Evolutionary conservation across 441 rosid species (phyloP).

Genomic region (Pelargonium fulgidum): DNA sequence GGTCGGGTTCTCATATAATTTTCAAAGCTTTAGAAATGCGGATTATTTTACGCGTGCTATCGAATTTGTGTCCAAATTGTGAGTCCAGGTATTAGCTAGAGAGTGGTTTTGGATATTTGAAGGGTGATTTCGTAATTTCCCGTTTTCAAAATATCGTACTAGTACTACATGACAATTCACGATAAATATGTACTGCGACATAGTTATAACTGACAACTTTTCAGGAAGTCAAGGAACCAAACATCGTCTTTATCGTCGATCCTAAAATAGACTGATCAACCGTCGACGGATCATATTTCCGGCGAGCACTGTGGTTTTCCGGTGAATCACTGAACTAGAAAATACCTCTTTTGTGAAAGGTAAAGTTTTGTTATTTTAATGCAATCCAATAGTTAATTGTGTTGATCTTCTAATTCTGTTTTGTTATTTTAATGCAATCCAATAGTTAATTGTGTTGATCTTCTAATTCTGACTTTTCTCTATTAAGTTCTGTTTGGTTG

Average conservation of each 20-base stretch:
- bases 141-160: not conserved
- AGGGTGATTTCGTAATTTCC: conserved; percentile 2
- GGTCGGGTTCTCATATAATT: too few relatives aligned
- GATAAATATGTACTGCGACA: not conserved
- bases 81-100: not conserved
- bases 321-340: not conserved
- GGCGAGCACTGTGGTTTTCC: not conserved
- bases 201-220: not conserved
- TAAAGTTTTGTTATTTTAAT: not conserved
- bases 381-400: not conserved
- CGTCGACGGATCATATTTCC: not conserved
- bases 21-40: not conserved
- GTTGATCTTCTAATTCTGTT: not conserved
- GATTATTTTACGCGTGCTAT: not conserved
- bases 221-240: not conserved
- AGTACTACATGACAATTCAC: not conserved
- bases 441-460: not conserved
- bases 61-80: not conserved
- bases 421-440: not conserved
- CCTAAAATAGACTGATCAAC: too few relatives aligned
- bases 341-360: not conserved
- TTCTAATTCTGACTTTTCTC: not conserved
- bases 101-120: not conserved
- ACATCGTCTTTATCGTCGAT: not conserved
- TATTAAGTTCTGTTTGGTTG: conserved; percentile 7